A percentile compares a stretch with the other conserved stretches of the same genome.
phyloP scores from a whole-genome alignment of 352 stramenopile species.

The Pythium chondricola region DNA sequence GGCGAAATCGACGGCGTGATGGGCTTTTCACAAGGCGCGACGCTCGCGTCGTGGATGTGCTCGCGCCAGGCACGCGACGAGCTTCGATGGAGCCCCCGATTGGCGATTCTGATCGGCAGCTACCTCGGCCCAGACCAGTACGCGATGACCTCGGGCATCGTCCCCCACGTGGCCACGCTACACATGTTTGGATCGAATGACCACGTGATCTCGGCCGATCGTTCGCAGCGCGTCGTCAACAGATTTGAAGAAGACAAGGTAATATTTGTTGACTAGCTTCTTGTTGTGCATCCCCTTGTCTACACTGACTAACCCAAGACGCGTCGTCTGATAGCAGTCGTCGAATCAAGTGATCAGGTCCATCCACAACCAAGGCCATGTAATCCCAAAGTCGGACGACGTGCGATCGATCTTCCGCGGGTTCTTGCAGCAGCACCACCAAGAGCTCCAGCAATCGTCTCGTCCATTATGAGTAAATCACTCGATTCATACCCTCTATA shows the following conservation, averaged over 20 bases:
- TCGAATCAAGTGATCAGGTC: constrained; percentile 43
- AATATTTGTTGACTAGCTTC: constrained; percentile 3
- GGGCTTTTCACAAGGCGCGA: constrained; percentile 81
- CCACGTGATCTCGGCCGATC: constrained; percentile 65
- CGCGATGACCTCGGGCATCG: constrained; percentile 40
- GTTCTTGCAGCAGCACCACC: constrained; percentile 35
- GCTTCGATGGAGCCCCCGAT: constrained; percentile 58
- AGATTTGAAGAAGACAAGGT: constrained; percentile 56
- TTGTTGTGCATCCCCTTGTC: no score
- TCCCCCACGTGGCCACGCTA: constrained; percentile 47
- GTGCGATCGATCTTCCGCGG: constrained; percentile 44
- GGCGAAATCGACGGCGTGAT: constrained; percentile 69
- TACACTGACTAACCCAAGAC: no score
- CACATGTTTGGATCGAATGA: constrained; percentile 79
- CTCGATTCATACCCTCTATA: no score
- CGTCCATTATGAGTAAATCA: no score
- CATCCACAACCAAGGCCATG: constrained; percentile 69
- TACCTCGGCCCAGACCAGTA: constrained; percentile 64
- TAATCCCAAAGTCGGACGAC: constrained; percentile 67
- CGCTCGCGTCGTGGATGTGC: constrained; percentile 76
- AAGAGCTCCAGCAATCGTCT: no score
- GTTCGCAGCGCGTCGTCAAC: constrained; percentile 63
- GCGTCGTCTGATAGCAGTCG: no score
- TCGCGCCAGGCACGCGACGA: constrained; percentile 51
- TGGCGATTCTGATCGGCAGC: constrained; percentile 70